Base-by-base conservation (phyloP, 1,284 basidiomycete genomes). In the Sphaerobolus stellatus region DNA sequence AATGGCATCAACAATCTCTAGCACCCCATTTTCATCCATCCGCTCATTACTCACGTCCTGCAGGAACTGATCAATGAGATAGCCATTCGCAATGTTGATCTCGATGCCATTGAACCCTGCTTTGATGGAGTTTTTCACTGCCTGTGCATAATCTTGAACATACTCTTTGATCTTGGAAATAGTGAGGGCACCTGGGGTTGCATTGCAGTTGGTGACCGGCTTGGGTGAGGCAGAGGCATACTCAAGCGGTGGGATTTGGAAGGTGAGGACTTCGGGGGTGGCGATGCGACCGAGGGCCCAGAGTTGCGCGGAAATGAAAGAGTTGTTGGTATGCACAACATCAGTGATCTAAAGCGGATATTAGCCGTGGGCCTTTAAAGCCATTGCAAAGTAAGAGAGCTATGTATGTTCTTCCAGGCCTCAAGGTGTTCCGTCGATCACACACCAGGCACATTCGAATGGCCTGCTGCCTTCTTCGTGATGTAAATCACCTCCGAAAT, bases 81-180 rank as follows among this genome's bases (percentile, higher is more conserved):
- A 54, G 49, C 61, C 59, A 30, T 60, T 60, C 34, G 56, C 56
- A 28, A 33, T 53, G 41, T 62, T 60, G 8, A 59, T 41, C 30
- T 59, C 58, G 13, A 61, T 58, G 40, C 58, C 48, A 2, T 50
- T 24, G 51, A 68, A 68, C 1, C 67, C 67, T 2, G 67, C 67
- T 24, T 58, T 57, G 2, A 71, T 62, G 0, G 69, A 76, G 45
- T 77, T 78, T 31, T 57, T 58, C 3, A 78, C 77, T 0, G 76
- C 56, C 13, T 25, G 31, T 1, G 62, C 67, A 56, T 68, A 78
- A 7, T 67, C 50, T 16, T 62, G 43, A 0, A 77, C 63, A 58
- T 77, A 79, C 46, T 78, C 71, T 52, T 73, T 64, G 53, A 80
- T 75, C 57, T 80, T 77, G 3, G 64, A 64, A 11, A 71, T 70